phyloP scores from a whole-genome alignment of 441 rosid species.

The Hura crepitans region DNA sequence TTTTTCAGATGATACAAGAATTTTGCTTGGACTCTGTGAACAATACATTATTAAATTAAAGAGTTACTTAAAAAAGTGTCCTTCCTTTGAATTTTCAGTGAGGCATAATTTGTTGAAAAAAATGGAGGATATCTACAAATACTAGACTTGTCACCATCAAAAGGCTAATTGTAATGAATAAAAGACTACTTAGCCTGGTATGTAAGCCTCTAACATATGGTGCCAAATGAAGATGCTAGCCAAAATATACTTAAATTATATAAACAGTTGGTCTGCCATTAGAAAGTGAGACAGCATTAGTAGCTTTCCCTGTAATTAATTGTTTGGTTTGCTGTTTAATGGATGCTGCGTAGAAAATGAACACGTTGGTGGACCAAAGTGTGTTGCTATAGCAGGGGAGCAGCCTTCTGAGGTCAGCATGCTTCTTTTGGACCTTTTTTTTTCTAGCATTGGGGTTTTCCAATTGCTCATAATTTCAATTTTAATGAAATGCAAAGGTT shows the following conservation, averaged over 20 bases:
- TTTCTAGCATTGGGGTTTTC: conserved; percentile 19
- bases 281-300: not conserved
- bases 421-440: conserved; percentile 7
- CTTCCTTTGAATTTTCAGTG: not conserved
- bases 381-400: conserved; percentile 75
- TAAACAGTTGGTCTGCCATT: not conserved
- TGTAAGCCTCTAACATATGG: not conserved
- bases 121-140: not conserved
- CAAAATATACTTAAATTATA: not conserved
- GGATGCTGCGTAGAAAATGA: conserved; percentile 28
- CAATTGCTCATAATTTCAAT: conserved; percentile 22
- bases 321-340: not conserved
- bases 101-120: not conserved
- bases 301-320: not conserved
- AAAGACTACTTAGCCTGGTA: not conserved
- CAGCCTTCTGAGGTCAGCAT: conserved; percentile 55
- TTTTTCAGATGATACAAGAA: not conserved
- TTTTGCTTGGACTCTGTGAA: not conserved
- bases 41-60: not conserved
- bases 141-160: not conserved
- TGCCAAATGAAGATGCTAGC: not conserved
- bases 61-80: not conserved
- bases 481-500: conserved; percentile 41
- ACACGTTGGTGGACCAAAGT: conserved; percentile 39
- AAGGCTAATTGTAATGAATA: not conserved